These are phyloP conservation scores for Graphium sp. DNA, from an alignment of 2,329 filamentous ascomycete species.

Conservation along the genomic window DNA sequence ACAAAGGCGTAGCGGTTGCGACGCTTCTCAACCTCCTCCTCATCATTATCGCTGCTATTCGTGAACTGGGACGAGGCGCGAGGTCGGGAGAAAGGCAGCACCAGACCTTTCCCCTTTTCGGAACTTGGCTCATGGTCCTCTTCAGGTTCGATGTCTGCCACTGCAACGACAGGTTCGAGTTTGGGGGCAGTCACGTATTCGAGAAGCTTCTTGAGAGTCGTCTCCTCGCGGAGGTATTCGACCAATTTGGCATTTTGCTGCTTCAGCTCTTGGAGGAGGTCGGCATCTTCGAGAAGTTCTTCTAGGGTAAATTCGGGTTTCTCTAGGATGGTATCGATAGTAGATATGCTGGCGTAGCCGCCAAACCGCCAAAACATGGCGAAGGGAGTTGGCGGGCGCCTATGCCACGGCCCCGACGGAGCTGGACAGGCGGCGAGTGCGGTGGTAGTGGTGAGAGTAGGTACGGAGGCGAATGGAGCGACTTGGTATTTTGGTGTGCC, in stretches of 20 bases:
- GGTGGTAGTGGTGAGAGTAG: background rate
- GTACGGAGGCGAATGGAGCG: background rate
- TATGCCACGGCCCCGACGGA: slow-evolving; percentile 15
- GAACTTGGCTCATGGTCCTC: slow-evolving; percentile 30
- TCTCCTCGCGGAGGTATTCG: slow-evolving; percentile 82
- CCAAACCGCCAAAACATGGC: slow-evolving; percentile 99
- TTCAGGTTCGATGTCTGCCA: slow-evolving; percentile 32
- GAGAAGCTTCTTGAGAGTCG: slow-evolving; percentile 68
- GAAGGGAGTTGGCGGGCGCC: slow-evolving; percentile 11
- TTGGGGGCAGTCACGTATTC: slow-evolving; percentile 81
- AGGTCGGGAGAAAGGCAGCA: slow-evolving; percentile 28
- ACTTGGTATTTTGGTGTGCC: background rate
- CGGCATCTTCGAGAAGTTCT: slow-evolving; percentile 88
- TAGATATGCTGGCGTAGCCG: slow-evolving; percentile 93
- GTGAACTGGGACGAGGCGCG: slow-evolving; percentile 34
- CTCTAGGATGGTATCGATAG: slow-evolving; percentile 92
- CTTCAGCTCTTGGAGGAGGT: slow-evolving; percentile 94
- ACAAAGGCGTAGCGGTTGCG: slow-evolving; percentile 89
- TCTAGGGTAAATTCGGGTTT: slow-evolving; percentile 92
- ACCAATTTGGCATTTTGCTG: slow-evolving; percentile 96
- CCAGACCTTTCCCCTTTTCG: slow-evolving; percentile 23
- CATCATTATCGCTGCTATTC: slow-evolving; percentile 28
- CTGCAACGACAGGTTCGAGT: slow-evolving; percentile 35
- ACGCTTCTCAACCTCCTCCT: slow-evolving; percentile 75
- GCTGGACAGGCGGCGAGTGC: slow-evolving; percentile 2